These are phyloP conservation scores for Candida labiduridarum DNA, from an alignment of 1,139 yeast species.

Conservation along the genomic window DNA sequence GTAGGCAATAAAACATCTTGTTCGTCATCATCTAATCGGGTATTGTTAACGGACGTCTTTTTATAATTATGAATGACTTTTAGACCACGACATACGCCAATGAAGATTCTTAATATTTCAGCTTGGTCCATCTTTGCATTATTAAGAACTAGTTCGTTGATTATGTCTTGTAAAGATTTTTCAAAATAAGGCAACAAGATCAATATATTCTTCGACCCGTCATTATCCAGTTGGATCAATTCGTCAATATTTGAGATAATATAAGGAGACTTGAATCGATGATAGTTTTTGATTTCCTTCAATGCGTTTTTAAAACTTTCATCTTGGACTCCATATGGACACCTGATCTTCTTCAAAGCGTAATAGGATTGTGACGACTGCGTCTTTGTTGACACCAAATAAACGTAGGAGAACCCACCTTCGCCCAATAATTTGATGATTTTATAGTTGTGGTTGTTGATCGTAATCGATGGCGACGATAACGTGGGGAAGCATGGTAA, in stretches of 20 bases:
- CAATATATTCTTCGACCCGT: slow-evolving; percentile 78
- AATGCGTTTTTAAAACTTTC: slow-evolving; percentile 60
- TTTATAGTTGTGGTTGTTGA: slow-evolving; percentile 52
- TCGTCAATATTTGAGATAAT: slow-evolving; percentile 74
- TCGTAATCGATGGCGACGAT: slow-evolving; percentile 48
- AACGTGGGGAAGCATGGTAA: slow-evolving; percentile 47
- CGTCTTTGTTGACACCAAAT: slow-evolving; percentile 52
- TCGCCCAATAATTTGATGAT: slow-evolving; percentile 81
- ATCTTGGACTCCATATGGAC: slow-evolving; percentile 84
- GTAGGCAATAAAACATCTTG: slow-evolving; percentile 18
- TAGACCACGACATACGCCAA: slow-evolving; percentile 75
- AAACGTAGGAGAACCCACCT: slow-evolving; percentile 91
- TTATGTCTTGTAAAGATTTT: slow-evolving; percentile 73
- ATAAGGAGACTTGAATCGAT: slow-evolving; percentile 64
- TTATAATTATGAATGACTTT: slow-evolving; percentile 75
- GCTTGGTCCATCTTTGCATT: slow-evolving; percentile 50
- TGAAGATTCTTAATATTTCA: slow-evolving; percentile 62
- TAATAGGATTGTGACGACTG: slow-evolving; percentile 50
- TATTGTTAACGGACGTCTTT: slow-evolving; percentile 15
- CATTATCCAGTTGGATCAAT: slow-evolving; percentile 66
- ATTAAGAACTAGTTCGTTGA: slow-evolving; percentile 63
- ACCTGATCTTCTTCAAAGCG: slow-evolving; percentile 83
- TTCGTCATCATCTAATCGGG: slow-evolving; percentile 31
- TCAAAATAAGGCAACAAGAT: slow-evolving; percentile 78
- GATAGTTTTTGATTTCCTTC: slow-evolving; percentile 76